These are phyloP conservation scores for Sequoiadendron giganteum DNA, from an alignment of 75 land plant genomes.

Conservation along the genomic window DNA sequence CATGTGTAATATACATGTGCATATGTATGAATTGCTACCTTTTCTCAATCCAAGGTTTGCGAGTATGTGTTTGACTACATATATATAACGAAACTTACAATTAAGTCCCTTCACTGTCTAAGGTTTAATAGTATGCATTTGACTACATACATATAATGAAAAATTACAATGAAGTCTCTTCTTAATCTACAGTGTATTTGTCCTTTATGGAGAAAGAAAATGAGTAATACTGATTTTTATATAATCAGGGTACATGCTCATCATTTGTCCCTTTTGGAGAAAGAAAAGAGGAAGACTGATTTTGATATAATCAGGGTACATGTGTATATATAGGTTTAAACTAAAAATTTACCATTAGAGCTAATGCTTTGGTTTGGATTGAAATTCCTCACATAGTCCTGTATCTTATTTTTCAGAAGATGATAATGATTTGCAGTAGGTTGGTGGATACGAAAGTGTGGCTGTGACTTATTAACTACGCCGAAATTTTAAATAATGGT, in stretches of 20 bases:
- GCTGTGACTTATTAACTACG: conserved; percentile 38
- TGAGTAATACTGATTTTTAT: no score
- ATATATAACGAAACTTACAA: no score
- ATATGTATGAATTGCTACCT: neutral
- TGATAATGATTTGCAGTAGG: conserved; percentile 46
- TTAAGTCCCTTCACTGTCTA: no score
- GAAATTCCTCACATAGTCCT: neutral
- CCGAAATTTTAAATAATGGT: neutral
- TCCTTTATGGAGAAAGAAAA: neutral
- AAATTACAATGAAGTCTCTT: neutral
- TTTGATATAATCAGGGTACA: neutral
- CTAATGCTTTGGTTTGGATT: neutral
- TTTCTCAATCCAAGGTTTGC: neutral
- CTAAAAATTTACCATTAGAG: neutral
- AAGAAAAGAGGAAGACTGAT: neutral
- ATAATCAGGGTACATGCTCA: no score
- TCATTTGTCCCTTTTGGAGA: neutral
- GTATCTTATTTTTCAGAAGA: conserved; percentile 48
- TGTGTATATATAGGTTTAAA: neutral
- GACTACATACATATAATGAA: neutral
- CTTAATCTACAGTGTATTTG: neutral
- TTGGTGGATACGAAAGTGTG: conserved; percentile 8
- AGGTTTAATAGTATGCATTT: no score
- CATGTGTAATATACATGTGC: neutral
- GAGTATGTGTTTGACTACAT: no score